Evolutionary conservation across 2,329 filamentous ascomycete genomes (phyloP).

Genomic region (Talaromyces sp.): DNA sequence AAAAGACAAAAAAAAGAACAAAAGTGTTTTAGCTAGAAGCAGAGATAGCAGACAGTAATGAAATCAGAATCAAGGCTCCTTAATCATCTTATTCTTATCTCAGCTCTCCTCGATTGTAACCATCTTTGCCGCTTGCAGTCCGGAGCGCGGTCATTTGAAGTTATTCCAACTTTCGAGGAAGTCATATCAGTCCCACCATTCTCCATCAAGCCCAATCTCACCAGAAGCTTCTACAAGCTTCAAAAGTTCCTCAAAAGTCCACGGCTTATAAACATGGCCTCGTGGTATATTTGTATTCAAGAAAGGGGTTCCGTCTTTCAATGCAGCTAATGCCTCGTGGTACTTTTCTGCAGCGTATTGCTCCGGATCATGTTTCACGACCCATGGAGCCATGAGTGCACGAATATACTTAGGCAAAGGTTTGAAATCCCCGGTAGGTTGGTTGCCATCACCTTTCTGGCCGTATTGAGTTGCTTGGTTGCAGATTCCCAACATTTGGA

Average conservation of each 20-base stretch:
- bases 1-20: background rate
- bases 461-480: conserved; percentile 12
- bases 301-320: conserved; percentile 22
- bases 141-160: too few species aligned
- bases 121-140: too few species aligned
- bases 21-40: background rate
- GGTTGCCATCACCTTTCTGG: background rate
- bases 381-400: conserved; percentile 16
- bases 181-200: conserved; percentile 1
- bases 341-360: conserved; percentile 26
- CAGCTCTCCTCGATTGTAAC: background rate
- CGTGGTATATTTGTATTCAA: conserved; percentile 28
- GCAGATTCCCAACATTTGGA: conserved; percentile 10
- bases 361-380: conserved; percentile 19
- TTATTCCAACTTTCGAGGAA: background rate
- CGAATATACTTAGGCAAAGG: conserved; percentile 8
- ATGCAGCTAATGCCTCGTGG: conserved; percentile 19
- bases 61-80: background rate
- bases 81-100: background rate
- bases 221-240: background rate
- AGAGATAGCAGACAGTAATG: background rate
- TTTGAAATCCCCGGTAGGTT: background rate
- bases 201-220: conserved; percentile 11
- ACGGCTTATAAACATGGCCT: conserved; percentile 25
- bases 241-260: conserved; percentile 24